These are phyloP conservation scores for Rhododendron henanense DNA, from an alignment of 148 eudicot species.

Conservation along the genomic window DNA sequence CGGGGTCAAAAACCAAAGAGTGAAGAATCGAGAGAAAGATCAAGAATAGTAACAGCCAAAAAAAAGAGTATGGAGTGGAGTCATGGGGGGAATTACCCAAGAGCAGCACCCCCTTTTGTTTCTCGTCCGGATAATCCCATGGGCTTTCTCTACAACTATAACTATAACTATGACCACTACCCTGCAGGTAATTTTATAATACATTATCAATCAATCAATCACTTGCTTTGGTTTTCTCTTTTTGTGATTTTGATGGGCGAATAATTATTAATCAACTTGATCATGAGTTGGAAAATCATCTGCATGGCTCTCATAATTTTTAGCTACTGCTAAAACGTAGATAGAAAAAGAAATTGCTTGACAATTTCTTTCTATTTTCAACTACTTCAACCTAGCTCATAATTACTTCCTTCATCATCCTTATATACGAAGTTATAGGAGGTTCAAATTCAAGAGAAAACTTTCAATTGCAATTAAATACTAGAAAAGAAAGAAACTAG, in stretches of 20 bases:
- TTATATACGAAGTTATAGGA: not conserved
- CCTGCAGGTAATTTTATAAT: slow-evolving; percentile 18
- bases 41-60: not conserved
- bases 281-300: not conserved
- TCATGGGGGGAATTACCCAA: slow-evolving; percentile 23
- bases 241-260: not conserved
- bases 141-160: slow-evolving; percentile 48
- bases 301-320: not conserved
- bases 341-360: too few relatives aligned
- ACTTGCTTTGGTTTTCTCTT: not conserved
- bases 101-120: slow-evolving; percentile 27
- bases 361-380: not conserved
- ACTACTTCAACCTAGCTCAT: not conserved
- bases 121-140: slow-evolving; percentile 46
- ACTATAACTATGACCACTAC: slow-evolving; percentile 42
- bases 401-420: not conserved
- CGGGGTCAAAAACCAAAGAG: not conserved
- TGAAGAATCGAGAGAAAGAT: not conserved
- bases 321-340: not conserved
- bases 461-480: not conserved
- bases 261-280: not conserved
- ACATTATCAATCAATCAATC: not conserved
- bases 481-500: not conserved
- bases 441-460: not conserved
- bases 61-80: slow-evolving; percentile 47